Evolutionary conservation across 2,329 filamentous ascomycete genomes (phyloP).

Genomic region (Xylaria digitata): DNA sequence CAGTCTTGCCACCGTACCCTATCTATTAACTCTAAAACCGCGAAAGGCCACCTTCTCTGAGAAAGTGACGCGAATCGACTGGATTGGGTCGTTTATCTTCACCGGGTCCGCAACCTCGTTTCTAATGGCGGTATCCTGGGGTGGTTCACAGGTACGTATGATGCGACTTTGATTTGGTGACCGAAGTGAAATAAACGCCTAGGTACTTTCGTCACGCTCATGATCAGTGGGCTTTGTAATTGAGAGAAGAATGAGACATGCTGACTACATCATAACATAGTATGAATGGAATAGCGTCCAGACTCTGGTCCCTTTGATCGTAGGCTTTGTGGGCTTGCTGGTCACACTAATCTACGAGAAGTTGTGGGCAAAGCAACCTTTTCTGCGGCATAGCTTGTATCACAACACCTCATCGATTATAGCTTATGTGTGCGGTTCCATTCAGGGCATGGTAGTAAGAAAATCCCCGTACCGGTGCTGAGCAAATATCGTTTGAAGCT

Average conservation of each 20-base stretch:
- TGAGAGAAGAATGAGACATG: background rate
- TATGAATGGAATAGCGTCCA: constrained; percentile 32
- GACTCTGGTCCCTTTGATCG: constrained; percentile 36
- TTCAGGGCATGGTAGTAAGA: constrained; percentile 39
- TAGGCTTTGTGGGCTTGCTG: constrained; percentile 36
- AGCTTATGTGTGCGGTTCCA: constrained; percentile 29
- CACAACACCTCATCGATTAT: constrained; percentile 34
- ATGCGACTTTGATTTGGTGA: background rate
- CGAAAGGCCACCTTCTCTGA: constrained; percentile 47
- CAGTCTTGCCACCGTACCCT: constrained; percentile 54
- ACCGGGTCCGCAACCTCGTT: constrained; percentile 57
- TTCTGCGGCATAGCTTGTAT: constrained; percentile 37
- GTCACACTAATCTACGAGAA: constrained; percentile 36
- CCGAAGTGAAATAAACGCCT: background rate
- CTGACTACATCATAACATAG: constrained; percentile 28
- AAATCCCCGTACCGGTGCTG: background rate
- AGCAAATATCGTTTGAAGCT: constrained; percentile 17
- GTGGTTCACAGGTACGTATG: constrained; percentile 50
- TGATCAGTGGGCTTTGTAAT: background rate
- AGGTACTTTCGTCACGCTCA: background rate
- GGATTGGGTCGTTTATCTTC: constrained; percentile 59
- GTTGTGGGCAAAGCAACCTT: constrained; percentile 34
- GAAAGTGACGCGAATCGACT: constrained; percentile 58
- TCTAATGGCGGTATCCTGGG: constrained; percentile 61
- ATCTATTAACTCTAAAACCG: constrained; percentile 56